phyloP scores from a whole-genome alignment of 192 early-diverging fungal species.

The Podila epicladia region DNA sequence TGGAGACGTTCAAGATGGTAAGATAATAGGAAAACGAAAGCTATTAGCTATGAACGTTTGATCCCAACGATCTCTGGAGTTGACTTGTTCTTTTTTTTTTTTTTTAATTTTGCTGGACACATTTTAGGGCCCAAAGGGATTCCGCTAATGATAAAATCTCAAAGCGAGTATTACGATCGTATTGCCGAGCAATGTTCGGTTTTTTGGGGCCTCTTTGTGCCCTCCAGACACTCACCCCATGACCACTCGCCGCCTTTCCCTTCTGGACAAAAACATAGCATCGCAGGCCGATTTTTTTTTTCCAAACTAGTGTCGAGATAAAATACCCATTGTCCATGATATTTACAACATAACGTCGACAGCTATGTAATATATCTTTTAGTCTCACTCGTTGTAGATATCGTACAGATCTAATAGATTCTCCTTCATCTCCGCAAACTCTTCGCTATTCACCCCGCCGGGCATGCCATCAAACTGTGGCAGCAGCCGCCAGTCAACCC shows the following conservation, averaged over 20 bases:
- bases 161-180: no score
- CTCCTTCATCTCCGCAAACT: constrained; percentile 41
- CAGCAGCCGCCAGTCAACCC: constrained; percentile 24
- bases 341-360: no score
- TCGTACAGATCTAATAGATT: constrained; percentile 39
- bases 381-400: constrained; percentile 41
- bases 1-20: constrained; percentile 42
- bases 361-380: neutral
- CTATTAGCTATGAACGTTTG: neutral
- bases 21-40: neutral
- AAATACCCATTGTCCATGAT: no score
- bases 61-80: neutral
- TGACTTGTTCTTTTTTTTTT: no score
- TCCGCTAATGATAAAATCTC: neutral
- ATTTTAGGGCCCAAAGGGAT: constrained; percentile 38
- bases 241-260: no score
- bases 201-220: no score
- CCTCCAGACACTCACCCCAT: no score
- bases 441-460: constrained; percentile 29
- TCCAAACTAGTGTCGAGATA: no score
- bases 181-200: neutral
- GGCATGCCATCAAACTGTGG: constrained; percentile 24
- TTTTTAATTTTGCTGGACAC: neutral
- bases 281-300: no score
- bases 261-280: no score